Conservation (phyloP, 2,329 filamentous ascomycete genomes). For the Penicillium occitanis region DNA sequence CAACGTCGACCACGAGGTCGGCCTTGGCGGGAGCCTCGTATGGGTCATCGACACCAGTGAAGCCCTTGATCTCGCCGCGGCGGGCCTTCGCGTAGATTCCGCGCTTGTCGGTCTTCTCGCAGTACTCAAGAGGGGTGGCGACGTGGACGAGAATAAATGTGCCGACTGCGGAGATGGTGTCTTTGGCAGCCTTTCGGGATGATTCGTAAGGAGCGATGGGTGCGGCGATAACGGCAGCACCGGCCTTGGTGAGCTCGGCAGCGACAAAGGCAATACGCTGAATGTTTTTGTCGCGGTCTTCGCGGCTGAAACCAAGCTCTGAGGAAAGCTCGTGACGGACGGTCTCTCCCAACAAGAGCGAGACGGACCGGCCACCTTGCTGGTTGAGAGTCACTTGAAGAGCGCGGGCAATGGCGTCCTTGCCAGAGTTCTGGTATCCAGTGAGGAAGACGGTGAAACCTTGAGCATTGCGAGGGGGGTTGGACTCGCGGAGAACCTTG, state of each 20-base stretch:
- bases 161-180: constrained; percentile 79
- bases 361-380: constrained; percentile 91
- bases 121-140: constrained; percentile 85
- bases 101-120: constrained; percentile 91
- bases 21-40: constrained; percentile 84
- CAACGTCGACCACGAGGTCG: constrained; percentile 78
- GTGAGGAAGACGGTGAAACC: constrained; percentile 99
- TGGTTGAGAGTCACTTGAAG: constrained; percentile 97
- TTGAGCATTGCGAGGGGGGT: constrained; percentile 85
- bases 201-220: constrained; percentile 92
- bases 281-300: constrained; percentile 94
- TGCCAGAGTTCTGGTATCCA: constrained; percentile 93
- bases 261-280: constrained; percentile 95
- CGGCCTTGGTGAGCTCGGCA: constrained; percentile 86
- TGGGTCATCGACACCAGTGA: constrained; percentile 96
- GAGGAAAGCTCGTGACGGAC: constrained; percentile 90
- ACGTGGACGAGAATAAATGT: constrained; percentile 96
- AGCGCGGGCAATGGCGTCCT: constrained; percentile 93
- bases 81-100: constrained; percentile 85
- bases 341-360: constrained; percentile 91
- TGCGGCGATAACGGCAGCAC: constrained; percentile 91
- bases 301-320: constrained; percentile 90
- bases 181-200: constrained; percentile 72
- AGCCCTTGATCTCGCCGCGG: constrained; percentile 90
- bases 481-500: constrained; percentile 90